Percentiles rank a stretch among this genome's conserved stretches.
These are phyloP conservation scores for Shiraia bambusicola DNA, from an alignment of 2,329 filamentous ascomycete species.

Conservation along the genomic window DNA sequence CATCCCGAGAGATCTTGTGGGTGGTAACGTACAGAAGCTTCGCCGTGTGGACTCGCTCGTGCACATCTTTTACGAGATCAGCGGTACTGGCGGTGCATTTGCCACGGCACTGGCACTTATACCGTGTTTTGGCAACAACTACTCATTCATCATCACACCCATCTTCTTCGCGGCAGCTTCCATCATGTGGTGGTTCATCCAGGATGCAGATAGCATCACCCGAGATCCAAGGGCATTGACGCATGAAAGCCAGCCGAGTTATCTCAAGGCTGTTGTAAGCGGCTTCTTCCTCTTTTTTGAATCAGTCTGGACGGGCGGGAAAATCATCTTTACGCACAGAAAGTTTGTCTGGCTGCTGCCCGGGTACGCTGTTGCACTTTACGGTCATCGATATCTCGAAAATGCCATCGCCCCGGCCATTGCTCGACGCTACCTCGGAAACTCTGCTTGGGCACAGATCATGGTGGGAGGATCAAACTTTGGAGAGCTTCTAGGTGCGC, in stretches of 20 bases:
- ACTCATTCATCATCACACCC: slow-evolving; percentile 54
- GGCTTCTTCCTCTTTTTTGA: slow-evolving; percentile 51
- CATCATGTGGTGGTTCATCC: slow-evolving; percentile 51
- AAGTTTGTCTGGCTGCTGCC: slow-evolving; percentile 55
- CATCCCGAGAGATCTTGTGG: slow-evolving; percentile 55
- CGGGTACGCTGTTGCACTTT: slow-evolving; percentile 53
- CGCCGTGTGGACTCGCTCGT: slow-evolving; percentile 51
- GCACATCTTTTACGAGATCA: slow-evolving; percentile 53
- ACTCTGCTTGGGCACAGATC: slow-evolving; percentile 54
- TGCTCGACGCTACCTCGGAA: slow-evolving; percentile 51
- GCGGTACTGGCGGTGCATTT: slow-evolving; percentile 52
- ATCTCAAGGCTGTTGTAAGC: slow-evolving; percentile 42
- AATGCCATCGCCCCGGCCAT: slow-evolving; percentile 52
- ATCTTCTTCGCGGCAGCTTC: slow-evolving; percentile 50
- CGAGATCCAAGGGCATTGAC: slow-evolving; percentile 23
- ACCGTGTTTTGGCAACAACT: slow-evolving; percentile 54
- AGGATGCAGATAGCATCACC: slow-evolving; percentile 39
- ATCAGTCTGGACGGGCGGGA: slow-evolving; percentile 50
- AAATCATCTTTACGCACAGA: slow-evolving; percentile 51
- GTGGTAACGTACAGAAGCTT: slow-evolving; percentile 54
- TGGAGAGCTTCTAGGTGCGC: slow-evolving; percentile 53
- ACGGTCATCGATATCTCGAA: slow-evolving; percentile 55
- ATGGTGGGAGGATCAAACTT: slow-evolving; percentile 56
- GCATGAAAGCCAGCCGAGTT: slow-evolving; percentile 33
- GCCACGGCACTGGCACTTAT: slow-evolving; percentile 54